Evolutionary conservation across 2,329 filamentous ascomycete genomes (phyloP), one percentile per base, ranked within the genome.

Genomic region (Ophiognomonia clavigignenti-juglandacearum): DNA sequence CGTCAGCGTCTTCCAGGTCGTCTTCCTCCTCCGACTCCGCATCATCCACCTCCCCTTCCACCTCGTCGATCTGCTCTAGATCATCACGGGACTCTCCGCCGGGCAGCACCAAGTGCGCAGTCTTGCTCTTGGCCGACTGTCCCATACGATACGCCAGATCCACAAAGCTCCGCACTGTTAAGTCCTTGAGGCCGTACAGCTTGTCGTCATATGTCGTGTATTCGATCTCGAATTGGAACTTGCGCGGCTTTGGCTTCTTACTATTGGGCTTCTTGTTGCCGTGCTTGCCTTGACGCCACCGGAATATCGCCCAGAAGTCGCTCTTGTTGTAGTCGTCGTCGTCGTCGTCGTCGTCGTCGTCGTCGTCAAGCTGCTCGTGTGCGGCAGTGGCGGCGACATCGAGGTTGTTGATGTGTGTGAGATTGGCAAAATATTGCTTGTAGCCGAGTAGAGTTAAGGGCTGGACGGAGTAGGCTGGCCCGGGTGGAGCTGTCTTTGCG

Each of bases 381-480:
- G 24, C 24, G 24, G 24, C 24, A 26, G 24, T 10, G 24, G 24
- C 24, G 24, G 24, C 24, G 24, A 10, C 24, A 3, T 63, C 59
- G 6, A 66, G 54, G 16, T 34, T 87, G 67, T 97, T 95, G 66
- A 96, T 84, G 49, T 80, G 70, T 0, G 92, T 97, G n/a, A 98
- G 70, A 63, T 98, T 98, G 51, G 92, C 90, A 64, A 82, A 96
- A 65, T 95, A 96, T 59, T 98, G 93, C 4, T 82, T 89, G 64
- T 89, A 96, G 5, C 88, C 82, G 3, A 85, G 75, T 52, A 91
- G 73, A 0, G 88, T 87, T 31, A 97, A 72, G 0, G 88, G 73
- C 62, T 98, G 93, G 7, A 86, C 82, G 18, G 84, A 89, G 66
- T 98, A 97, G 7, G 88, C 93, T 1, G 93, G 93, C 0, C 93